Conservation (phyloP, 768 basidiomycete genomes). For the Solioccasus polychromus region DNA sequence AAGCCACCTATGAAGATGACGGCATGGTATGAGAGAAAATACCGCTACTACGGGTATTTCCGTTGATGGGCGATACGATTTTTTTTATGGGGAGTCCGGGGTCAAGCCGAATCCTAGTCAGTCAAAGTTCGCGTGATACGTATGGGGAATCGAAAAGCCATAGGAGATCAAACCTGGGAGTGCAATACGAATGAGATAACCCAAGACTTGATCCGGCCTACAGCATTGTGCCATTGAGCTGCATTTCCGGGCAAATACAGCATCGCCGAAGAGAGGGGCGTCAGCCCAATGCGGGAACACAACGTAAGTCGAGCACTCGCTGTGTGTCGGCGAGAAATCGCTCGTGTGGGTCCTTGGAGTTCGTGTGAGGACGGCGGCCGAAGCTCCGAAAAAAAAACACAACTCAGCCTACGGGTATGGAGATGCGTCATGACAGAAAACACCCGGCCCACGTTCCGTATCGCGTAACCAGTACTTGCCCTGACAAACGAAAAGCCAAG, state of each 20-base stretch:
- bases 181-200: background rate
- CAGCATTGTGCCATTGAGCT: background rate
- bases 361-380: too few species aligned
- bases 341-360: background rate
- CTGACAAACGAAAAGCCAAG: too few species aligned
- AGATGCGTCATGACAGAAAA: too few species aligned
- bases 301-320: background rate
- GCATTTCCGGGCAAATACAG: too few species aligned
- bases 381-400: too few species aligned
- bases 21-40: conserved; percentile 1
- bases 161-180: background rate
- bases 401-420: too few species aligned
- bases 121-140: background rate
- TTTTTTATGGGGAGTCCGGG: conserved; percentile 18
- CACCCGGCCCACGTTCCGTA: too few species aligned
- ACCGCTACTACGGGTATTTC: too few species aligned
- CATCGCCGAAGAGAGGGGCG: background rate
- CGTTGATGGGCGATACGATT: too few species aligned
- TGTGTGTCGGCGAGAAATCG: background rate
- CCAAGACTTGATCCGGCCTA: background rate
- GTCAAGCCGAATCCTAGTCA: conserved; percentile 6
- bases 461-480: too few species aligned
- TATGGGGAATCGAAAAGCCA: background rate
- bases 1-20: conserved; percentile 20
- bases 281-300: too few species aligned